phyloP scores from a whole-genome alignment of 805 yeast genomes.

The Pichia paraexigua region DNA sequence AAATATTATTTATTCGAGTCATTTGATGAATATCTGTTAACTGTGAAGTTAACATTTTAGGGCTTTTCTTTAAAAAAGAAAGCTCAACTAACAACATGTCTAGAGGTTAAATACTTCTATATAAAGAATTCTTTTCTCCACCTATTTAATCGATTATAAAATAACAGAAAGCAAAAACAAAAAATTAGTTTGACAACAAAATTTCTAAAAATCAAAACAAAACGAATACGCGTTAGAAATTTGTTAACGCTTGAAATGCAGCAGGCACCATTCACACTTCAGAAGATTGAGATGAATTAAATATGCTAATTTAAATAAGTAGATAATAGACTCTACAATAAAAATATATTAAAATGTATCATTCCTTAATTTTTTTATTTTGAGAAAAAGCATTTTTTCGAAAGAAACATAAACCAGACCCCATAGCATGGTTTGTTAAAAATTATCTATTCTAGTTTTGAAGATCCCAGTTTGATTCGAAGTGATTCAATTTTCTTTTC shows the following conservation, averaged over 20 bases:
- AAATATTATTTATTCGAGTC: constrained; percentile 1
- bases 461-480: neutral
- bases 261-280: neutral
- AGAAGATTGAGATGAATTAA: neutral
- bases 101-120: neutral
- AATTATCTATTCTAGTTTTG: neutral
- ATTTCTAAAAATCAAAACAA: neutral
- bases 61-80: neutral
- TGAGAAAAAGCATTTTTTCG: neutral
- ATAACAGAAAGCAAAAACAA: neutral
- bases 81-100: constrained; percentile 1
- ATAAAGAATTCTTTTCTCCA: neutral
- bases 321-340: neutral
- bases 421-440: neutral
- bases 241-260: no score
- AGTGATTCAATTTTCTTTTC: constrained; percentile 16
- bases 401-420: neutral
- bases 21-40: constrained; percentile 1
- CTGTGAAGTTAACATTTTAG: neutral
- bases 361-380: neutral
- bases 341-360: neutral
- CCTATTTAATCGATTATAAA: neutral
- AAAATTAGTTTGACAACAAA: neutral
- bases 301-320: no score
- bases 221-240: neutral